Evolutionary conservation across 2,329 filamentous ascomycete species (phyloP), one percentile per base, ranked within the genome.

Genomic region (Botrytis tulipae): DNA sequence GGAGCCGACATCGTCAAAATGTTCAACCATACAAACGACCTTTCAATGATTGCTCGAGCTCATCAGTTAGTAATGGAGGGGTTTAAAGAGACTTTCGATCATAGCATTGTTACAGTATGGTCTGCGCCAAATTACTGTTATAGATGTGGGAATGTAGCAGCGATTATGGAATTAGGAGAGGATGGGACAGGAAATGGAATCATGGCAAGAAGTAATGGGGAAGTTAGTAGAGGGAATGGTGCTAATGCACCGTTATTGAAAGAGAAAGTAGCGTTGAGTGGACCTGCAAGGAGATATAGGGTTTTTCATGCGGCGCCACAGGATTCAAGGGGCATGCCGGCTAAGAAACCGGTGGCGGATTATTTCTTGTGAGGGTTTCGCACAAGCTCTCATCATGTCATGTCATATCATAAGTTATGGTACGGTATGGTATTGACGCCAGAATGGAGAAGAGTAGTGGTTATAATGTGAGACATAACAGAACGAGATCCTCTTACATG

Each of bases 21-120:
- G 76, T 99, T 99, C 85, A 99, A 98, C 83, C 92, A 98, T 83
- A 89, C 91, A 73, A 99, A 99, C 82, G 93, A 97, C 80, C 87
- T 99, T 42, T 94, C 92, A 35, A 87, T 99, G 70, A 96, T 99
- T 77, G 96, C 95, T 29, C 90, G 96, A 72, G 96, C 96, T 1
- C 96, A 99, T 81, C 96, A 99, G 82, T 90, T 99, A 35, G 96
- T 99, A 76, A 99, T 98, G 96, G 96, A 99, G 82, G 96, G 96
- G 0, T 99, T 98, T 83, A 98, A 98, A 84, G 96, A 98, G 82
- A 98, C 98, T 95, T 99, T 98, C 80, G 94, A 97, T 81, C 92
- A 91, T 22, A 93, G 91, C 66, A 98, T 99, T 76, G 96, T 98
- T 60, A 99, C 96, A 0, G 96, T 99, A n/a, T 99, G 96, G 95